Base-by-base conservation (phyloP, 441 rosid species). In the Geranium incanum region DNA sequence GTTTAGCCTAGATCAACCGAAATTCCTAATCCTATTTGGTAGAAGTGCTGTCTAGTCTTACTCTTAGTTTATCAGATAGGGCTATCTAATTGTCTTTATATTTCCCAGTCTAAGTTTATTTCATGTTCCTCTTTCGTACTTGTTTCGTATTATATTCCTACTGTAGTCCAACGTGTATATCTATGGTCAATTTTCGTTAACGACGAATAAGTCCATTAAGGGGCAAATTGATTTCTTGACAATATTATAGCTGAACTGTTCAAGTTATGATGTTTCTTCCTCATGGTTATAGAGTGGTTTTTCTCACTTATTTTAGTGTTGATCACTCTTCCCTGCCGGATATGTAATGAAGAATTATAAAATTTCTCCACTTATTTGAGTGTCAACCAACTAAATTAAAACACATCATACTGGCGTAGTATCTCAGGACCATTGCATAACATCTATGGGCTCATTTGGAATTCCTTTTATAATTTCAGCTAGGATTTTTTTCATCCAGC, bases 331-430 rank as follows among this genome's bases (percentile, higher is more conserved):
- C 28, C 59, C 13, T 52, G 16, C 18, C 13, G 59, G 59, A 52
- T 52, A 52, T 12, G 16, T n/a, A 13, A 52, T 52, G 8, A 38
- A 38, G 6, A 52, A 52, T 52, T 52, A 12, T 52, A 15, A 16
- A 52, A 52, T 52, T 52, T 52, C 6, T 52, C 8, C 19, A 59
- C 16, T 18, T 59, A n/a, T 18, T 2, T 12, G 5, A 52, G 59
- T 12, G 5, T 48, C 55, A 48, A 48, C 55, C n/a, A 48, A 48
- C 55, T 28, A 28, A 12, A 9, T 48, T 9, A 48, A 4, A 48
- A 48, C 55, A 48, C 55, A 28, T 48, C n/a, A 48, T 48, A n/a
- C 55, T 48, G 55, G 55, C n/a, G 55, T 12, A 48, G 55, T 52
- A 52, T 52, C 64, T 16, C 64, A 59, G 64, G 21, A 18, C 6